phyloP scores from a whole-genome alignment of 164 flowering plant species.

The Aristolochia contorta region DNA sequence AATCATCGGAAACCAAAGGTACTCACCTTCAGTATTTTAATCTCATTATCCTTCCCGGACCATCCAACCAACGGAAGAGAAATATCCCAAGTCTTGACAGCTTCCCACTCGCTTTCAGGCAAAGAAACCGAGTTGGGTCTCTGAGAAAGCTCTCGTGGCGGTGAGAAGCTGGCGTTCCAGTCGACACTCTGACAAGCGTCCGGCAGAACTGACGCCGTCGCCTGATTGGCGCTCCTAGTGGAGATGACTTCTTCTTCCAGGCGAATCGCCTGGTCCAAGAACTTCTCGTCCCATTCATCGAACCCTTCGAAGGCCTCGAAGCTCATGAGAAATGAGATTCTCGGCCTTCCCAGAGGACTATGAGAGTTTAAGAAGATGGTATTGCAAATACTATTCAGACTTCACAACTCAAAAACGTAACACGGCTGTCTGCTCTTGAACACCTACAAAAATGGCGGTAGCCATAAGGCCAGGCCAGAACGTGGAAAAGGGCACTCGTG shows the following conservation, averaged over 20 bases:
- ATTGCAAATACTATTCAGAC: not conserved
- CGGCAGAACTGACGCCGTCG: not conserved
- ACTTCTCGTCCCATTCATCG: slow-evolving; percentile 17
- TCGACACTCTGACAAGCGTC: not conserved
- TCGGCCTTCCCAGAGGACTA: too few species aligned
- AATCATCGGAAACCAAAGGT: not conserved
- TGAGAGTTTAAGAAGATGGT: not conserved
- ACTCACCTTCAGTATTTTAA: slow-evolving; percentile 17
- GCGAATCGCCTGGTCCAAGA: slow-evolving; percentile 17
- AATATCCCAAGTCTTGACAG: not conserved
- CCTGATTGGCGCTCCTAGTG: slow-evolving; percentile 12
- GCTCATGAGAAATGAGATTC: slow-evolving; percentile 10
- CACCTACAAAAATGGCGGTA: not conserved
- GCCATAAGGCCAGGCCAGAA: too few species aligned
- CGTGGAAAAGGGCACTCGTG: too few species aligned
- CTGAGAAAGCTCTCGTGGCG: slow-evolving; percentile 22
- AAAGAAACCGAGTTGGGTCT: not conserved
- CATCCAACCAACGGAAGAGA: not conserved
- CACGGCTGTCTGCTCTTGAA: not conserved
- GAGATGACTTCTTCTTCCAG: slow-evolving; percentile 15
- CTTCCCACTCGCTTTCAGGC: not conserved
- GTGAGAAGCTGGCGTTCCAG: slow-evolving; percentile 11
- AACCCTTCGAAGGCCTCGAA: slow-evolving; percentile 5
- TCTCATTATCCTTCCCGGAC: slow-evolving; percentile 8
- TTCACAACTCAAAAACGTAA: not conserved